Percentiles rank a stretch among this genome's conserved stretches.
Conservation (phyloP, 192 early-diverging fungal genomes). For the Podila verticillata region DNA sequence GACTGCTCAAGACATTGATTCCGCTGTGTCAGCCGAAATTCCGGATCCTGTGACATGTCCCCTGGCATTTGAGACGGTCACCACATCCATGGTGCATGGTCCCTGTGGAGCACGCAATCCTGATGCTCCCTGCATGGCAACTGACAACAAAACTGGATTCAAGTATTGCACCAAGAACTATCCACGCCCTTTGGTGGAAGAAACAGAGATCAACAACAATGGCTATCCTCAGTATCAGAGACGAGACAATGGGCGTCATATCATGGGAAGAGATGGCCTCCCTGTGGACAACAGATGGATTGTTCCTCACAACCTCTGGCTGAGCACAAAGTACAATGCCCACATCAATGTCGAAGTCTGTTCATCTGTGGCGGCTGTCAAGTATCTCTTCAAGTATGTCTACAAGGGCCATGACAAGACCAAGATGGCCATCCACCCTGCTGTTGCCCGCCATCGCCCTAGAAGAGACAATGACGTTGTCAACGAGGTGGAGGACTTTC, state of each 20-base stretch:
- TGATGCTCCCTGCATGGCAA: background rate
- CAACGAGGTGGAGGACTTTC: slow-evolving; percentile 12
- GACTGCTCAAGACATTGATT: slow-evolving; percentile 6
- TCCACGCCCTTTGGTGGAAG: slow-evolving; percentile 5
- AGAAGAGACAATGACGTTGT: background rate
- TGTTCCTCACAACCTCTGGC: slow-evolving; percentile 39
- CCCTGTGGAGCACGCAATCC: slow-evolving; percentile 11
- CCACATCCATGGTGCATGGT: slow-evolving; percentile 22
- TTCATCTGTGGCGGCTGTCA: slow-evolving; percentile 19
- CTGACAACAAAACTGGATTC: background rate
- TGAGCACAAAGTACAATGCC: slow-evolving; percentile 48
- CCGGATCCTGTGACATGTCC: slow-evolving; percentile 3
- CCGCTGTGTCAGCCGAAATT: slow-evolving; percentile 21
- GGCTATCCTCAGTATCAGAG: slow-evolving; percentile 44
- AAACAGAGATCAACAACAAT: slow-evolving; percentile 22
- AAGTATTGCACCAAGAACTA: slow-evolving; percentile 38
- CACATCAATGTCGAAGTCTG: slow-evolving; percentile 52
- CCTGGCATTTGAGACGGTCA: slow-evolving; percentile 14
- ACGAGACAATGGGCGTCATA: background rate
- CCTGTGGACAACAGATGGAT: slow-evolving; percentile 43
- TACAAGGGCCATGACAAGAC: slow-evolving; percentile 48
- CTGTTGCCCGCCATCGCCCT: background rate
- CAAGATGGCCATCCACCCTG: background rate
- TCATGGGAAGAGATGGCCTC: background rate
- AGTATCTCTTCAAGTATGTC: slow-evolving; percentile 56